Evolutionary conservation across 2,329 filamentous ascomycete genomes (phyloP).

Genomic region (Talaromyces sp.): DNA sequence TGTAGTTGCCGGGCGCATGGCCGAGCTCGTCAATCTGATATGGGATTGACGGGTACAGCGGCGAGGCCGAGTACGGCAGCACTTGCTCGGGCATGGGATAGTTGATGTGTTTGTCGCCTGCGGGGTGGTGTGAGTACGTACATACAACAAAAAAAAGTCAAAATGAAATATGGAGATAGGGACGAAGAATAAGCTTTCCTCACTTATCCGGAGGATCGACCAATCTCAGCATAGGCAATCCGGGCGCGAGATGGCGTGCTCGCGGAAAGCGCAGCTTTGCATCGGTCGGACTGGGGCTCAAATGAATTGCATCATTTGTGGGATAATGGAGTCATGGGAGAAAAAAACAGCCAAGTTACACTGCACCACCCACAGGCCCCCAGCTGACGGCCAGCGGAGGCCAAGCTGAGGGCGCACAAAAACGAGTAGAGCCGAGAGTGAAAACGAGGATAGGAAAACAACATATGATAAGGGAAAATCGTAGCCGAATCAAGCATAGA

Average conservation of each 20-base stretch:
- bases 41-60: constrained; percentile 34
- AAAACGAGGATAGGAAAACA: not conserved
- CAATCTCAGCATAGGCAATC: not conserved
- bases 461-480: not conserved
- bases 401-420: too few relatives aligned
- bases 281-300: constrained; percentile 1
- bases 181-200: not conserved
- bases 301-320: not conserved
- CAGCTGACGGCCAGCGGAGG: too few relatives aligned
- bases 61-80: constrained; percentile 33
- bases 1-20: constrained; percentile 30
- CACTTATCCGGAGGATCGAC: not conserved
- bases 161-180: not conserved
- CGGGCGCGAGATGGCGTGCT: constrained; percentile 8
- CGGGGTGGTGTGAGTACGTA: constrained; percentile 21
- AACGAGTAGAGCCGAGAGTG: too few relatives aligned
- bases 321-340: not conserved
- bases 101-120: constrained; percentile 33
- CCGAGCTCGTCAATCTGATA: constrained; percentile 26
- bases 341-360: not conserved
- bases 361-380: not conserved
- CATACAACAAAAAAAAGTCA: not conserved
- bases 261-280: constrained; percentile 13
- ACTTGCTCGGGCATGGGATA: constrained; percentile 36
- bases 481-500: not conserved